Evolutionary conservation across 179 eudicot genomes (phyloP).

Genomic region (Spergularia azorica): DNA sequence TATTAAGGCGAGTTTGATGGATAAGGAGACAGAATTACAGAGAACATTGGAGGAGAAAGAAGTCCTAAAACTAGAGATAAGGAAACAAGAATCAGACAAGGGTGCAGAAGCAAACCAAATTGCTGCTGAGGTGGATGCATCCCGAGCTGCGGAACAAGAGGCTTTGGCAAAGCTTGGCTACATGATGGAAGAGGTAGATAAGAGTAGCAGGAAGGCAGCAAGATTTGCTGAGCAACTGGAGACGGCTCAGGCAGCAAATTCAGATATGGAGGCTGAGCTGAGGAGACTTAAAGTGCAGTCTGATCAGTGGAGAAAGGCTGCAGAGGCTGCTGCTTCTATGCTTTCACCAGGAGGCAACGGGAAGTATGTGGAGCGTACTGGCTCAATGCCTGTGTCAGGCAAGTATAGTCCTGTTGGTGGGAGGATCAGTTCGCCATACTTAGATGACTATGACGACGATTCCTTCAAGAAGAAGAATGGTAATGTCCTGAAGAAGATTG

Average conservation of each 20-base stretch:
- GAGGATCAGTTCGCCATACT: conserved; percentile 49
- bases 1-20: conserved; percentile 50
- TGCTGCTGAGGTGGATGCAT: conserved; percentile 41
- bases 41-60: conserved; percentile 56
- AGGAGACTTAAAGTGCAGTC: conserved; percentile 82
- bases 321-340: conserved; percentile 94
- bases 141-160: conserved; percentile 56
- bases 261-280: conserved; percentile 79
- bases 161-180: conserved; percentile 56
- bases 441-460: conserved; percentile 70
- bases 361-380: conserved; percentile 63
- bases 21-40: conserved; percentile 59
- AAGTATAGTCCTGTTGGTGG: conserved; percentile 50
- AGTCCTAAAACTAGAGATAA: conserved; percentile 48
- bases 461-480: conserved; percentile 81
- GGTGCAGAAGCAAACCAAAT: conserved; percentile 19
- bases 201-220: conserved; percentile 48
- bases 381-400: conserved; percentile 68
- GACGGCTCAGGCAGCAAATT: conserved; percentile 50
- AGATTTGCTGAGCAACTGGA: conserved; percentile 74
- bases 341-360: conserved; percentile 66
- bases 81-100: conserved; percentile 35
- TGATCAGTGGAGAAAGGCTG: conserved; percentile 97
- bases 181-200: conserved; percentile 59
- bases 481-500: conserved; percentile 74